Evolutionary conservation across 768 basidiomycete genomes (phyloP).

Genomic region (Termitomyces bulborhizus): DNA sequence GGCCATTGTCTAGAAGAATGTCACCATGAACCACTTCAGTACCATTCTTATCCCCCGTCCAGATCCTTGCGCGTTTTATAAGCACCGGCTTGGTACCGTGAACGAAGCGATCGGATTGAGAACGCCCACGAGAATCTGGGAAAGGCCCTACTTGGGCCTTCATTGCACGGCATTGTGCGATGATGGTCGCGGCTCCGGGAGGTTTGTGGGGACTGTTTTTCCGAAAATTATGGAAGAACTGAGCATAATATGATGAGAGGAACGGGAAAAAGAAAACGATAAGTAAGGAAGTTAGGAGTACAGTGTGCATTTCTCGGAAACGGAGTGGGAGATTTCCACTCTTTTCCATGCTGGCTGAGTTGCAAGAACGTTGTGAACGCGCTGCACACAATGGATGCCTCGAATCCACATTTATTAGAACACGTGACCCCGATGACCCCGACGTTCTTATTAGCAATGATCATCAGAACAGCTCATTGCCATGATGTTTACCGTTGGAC

Average conservation of each 20-base stretch:
- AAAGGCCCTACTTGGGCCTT: conserved; percentile 36
- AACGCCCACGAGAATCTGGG: conserved; percentile 39
- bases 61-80: conserved; percentile 73
- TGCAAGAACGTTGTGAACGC: not conserved
- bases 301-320: not conserved
- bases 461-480: not conserved
- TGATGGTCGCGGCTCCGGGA: conserved; percentile 21
- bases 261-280: not conserved
- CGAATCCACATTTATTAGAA: not conserved
- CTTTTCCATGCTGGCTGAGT: conserved; percentile 1
- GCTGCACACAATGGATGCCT: not conserved
- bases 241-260: conserved; percentile 2
- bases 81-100: conserved; percentile 57
- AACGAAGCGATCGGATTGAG: conserved; percentile 59
- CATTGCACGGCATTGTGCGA: conserved; percentile 40
- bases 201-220: not conserved
- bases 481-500: not conserved
- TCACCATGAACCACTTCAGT: conserved; percentile 60
- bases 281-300: not conserved
- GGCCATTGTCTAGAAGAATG: conserved; percentile 62
- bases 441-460: not conserved
- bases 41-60: conserved; percentile 74
- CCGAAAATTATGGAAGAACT: not conserved
- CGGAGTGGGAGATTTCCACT: not conserved
- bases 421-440: not conserved